Conservation (phyloP, 129 eudicot genomes). For the Logfia minima region DNA sequence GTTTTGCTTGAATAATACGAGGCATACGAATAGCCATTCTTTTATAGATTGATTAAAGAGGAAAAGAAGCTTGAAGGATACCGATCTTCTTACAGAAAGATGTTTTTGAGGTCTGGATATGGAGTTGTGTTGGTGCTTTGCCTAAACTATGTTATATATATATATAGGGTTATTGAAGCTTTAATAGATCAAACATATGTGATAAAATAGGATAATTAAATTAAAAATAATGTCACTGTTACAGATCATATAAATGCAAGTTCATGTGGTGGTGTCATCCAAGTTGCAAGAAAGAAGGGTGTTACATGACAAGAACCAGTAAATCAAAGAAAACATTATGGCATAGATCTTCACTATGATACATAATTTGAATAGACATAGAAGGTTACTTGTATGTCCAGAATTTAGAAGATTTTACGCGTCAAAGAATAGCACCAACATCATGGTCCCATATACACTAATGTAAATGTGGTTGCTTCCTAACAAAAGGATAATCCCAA, state of each 20-base stretch:
- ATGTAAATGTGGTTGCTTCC: not conserved
- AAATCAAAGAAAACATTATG: not conserved
- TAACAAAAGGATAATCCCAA: not conserved
- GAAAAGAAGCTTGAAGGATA: no score
- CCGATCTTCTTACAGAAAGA: no score
- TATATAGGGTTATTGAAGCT: no score
- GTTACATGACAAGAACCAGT: not conserved
- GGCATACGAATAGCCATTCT: not conserved
- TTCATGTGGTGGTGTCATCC: not conserved
- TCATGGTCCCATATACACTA: not conserved
- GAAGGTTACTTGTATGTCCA: not conserved
- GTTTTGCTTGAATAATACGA: constrained; percentile 9
- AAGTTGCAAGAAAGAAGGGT: not conserved
- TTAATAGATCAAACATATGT: no score
- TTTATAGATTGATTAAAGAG: no score
- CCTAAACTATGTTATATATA: no score
- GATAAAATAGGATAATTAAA: no score
- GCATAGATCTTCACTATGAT: not conserved
- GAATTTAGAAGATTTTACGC: not conserved
- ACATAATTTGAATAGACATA: not conserved
- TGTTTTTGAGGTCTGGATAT: no score
- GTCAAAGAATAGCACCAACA: not conserved
- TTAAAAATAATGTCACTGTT: no score
- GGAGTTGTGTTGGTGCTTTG: no score
- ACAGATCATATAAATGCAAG: not conserved